A percentile compares a stretch with the other conserved stretches of the same genome.
Evolutionary conservation across 768 basidiomycete genomes (phyloP).

Genomic region (Termitomyces sp.): DNA sequence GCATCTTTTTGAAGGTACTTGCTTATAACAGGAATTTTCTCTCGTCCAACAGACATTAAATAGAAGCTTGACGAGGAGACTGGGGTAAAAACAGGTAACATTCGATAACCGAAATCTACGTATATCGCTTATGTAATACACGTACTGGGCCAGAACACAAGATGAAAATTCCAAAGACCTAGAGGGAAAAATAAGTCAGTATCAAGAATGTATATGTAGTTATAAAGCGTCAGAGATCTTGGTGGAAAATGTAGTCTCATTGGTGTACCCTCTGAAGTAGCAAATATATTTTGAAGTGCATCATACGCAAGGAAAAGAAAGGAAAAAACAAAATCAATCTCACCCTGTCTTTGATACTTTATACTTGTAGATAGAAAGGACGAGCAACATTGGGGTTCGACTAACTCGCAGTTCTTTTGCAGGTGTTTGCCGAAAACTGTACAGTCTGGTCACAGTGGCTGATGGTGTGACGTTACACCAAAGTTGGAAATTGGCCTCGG

Average conservation of each 20-base stretch:
- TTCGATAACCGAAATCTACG: background rate
- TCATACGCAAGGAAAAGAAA: constrained; percentile 19
- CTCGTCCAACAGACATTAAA: background rate
- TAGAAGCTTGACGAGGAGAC: background rate
- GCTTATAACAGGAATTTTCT: constrained; percentile 62
- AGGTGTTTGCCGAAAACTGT: constrained; percentile 43
- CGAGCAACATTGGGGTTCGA: background rate
- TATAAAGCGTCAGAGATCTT: constrained; percentile 69
- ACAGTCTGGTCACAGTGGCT: constrained; percentile 65
- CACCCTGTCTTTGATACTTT: no score
- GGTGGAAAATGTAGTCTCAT: constrained; percentile 78
- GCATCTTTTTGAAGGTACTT: constrained; percentile 16
- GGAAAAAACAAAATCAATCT: background rate
- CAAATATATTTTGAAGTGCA: constrained; percentile 60
- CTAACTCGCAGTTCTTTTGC: constrained; percentile 4
- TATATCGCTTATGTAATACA: background rate
- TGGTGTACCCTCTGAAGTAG: constrained; percentile 80
- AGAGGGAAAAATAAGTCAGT: background rate
- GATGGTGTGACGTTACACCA: constrained; percentile 32
- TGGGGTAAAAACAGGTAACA: background rate
- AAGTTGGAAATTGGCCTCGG: constrained; percentile 23
- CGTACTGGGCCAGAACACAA: background rate
- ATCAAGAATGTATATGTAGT: background rate
- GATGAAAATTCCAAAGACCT: background rate
- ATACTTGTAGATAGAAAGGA: background rate